Evolutionary conservation across 2,329 filamentous ascomycete genomes (phyloP), one percentile per base, ranked within the genome.

Genomic region (Alternaria brassicicola): DNA sequence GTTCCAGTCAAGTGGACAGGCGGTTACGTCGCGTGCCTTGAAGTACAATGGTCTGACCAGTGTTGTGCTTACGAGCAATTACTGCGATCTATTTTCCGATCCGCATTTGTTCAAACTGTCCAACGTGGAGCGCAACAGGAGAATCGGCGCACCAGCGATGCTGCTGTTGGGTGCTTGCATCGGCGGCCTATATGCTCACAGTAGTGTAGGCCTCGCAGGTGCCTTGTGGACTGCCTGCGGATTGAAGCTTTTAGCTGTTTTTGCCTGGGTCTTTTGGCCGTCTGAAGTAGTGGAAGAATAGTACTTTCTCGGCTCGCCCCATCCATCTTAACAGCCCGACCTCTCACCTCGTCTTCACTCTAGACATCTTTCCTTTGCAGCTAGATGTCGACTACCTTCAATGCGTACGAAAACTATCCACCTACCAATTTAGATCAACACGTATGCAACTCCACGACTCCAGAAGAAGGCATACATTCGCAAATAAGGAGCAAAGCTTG

Each of bases 21-120:
- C 90, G 1, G 88, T 93, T n/a, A 86, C 86, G 0, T 91, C 88
- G 67, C 80, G 90, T 3, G 87, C 89, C 0, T 76, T 94, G 59
- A 84, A 87, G 67, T 89, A 88, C 71, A 88, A 87, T 57, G 86
- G 88, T 2, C 78, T 94, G 19, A 93, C 90, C 0, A 92, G 89
- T 61, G 90, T 93, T 15, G 91, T 93, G 3, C 77, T 95, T 58
- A 94, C 91, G 1, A 92, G 89, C 72, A 88, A 91, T 61, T 94
- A 93, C 79, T 93, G 90, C 71, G 91, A 94, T 73, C 71, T 94
- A 19, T 92, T 92, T 66, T 89, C 88, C 1, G 89, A 92, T 68
- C 78, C 81, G 9, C 79, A 80, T 8, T 60, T 87, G n/a, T 74
- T 85, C 4, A 74, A 73, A 0, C 59, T 74, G 12, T 68, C 74